Evolutionary conservation across 1,284 basidiomycete species (phyloP).

Genomic region (Tilletia caries): DNA sequence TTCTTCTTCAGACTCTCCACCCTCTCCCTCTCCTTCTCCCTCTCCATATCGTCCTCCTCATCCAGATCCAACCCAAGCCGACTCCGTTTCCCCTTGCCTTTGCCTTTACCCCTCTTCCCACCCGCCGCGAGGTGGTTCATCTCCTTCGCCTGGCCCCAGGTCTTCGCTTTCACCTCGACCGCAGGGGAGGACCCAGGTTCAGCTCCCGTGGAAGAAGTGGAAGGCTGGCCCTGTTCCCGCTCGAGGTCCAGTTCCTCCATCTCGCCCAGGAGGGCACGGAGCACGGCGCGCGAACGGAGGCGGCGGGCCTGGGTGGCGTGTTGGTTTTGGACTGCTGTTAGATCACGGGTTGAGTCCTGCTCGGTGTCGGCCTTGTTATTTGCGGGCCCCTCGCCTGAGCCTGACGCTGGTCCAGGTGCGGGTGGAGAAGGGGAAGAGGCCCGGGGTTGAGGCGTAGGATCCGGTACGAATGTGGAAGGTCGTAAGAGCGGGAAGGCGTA

Average conservation of each 20-base stretch:
- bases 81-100: too few species aligned
- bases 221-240: neutral
- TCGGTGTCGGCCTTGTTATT: too few species aligned
- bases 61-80: neutral
- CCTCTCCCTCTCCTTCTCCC: too few species aligned
- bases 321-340: neutral
- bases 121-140: neutral
- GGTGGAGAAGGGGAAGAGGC: neutral
- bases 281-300: slow-evolving; percentile 6
- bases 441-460: neutral
- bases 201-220: neutral
- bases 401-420: too few species aligned
- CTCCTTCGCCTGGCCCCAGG: slow-evolving; percentile 12
- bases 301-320: slow-evolving; percentile 1
- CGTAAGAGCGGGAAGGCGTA: neutral
- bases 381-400: neutral
- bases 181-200: neutral
- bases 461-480: neutral
- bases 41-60: neutral
- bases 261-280: slow-evolving; percentile 5
- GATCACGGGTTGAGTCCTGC: neutral
- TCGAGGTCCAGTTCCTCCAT: slow-evolving; percentile 5
- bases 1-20: neutral
- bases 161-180: slow-evolving; percentile 6
- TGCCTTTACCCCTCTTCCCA: neutral